Base-by-base conservation (phyloP, 305 asterid species). In the Plantago lanceolata region DNA sequence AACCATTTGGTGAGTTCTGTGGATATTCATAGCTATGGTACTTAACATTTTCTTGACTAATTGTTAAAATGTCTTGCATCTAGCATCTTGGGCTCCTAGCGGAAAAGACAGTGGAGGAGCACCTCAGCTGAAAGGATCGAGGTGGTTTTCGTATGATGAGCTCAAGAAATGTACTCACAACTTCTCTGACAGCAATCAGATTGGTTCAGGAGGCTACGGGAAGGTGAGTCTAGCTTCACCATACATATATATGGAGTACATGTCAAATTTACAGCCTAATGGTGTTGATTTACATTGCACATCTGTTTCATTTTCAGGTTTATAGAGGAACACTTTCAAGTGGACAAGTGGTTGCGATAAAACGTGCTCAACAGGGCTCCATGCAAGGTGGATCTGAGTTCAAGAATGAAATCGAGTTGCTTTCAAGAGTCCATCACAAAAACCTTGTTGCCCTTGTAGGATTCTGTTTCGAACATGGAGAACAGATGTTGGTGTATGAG, bases 161-260 rank as follows among this genome's bases (percentile, higher is more conserved):
- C 89, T 93, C 71, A 89, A 85, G 80, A 93, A 84, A 80, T 78
- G 86, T 78, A 85, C 96, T 11, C 75, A 71, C 47, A 89, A 89
- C 84, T 93, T 93, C 74, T 85, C 89, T 1, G 75, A 79, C 17
- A 79, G 81, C 75, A 89, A 89, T 73, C 89, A 77, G 76, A 80
- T 87, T 60, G 97, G 97, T 19, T 93, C 96, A 0, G 98, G 98
- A 66, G 97, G 98, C 69, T 93, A 93, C 66, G 98, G 97, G 64
- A 93, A 87, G 92, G 98, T 91, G 45, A 40, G 45, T 40, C 15
- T n/a, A n/a, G n/a, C n/a, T 12, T 1, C 15, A 12, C 0, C 11
- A 40, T 40, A 40, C 45, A 0, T 40, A 40, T 9, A 11, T 3
- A n/a, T n/a, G n/a, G n/a, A n/a, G 11, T 40, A 8, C 40, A 40